Base-by-base conservation (phyloP, 768 basidiomycete species). In the Gelatoporia subvermispora region DNA sequence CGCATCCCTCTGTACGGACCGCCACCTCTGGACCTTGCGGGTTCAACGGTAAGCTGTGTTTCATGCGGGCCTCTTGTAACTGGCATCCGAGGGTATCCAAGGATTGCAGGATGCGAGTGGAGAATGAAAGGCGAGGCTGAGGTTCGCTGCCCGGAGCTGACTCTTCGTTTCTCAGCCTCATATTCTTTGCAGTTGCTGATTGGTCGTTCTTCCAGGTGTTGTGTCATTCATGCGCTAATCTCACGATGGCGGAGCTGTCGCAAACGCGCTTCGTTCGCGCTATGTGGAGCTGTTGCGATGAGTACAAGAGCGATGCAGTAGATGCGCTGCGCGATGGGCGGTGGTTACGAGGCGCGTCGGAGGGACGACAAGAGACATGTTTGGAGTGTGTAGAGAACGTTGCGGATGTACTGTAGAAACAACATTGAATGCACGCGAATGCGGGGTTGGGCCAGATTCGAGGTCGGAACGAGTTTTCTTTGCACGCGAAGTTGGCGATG, bases 91-190 rank as follows among this genome's bases (percentile, higher is more conserved):
- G 25, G 41, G 37, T 41, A 21, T 39, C 16, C 15, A 2, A 2
- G 13, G 11, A 48, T 17, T 37, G 80, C 57, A 59, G 85, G 88
- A 75, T 81, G 83, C 69, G 82, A 55, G 70, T 88, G 88, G 72
- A 72, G 87, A 85, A 59, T 68, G 76, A 73, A 91, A 91, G 88
- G 88, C 88, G 88, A 91, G 88, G 78, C 88, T 86, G 88, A 90
- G 83, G 72, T 47, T 23, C 18, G 28, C 28, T 15, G 28, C 5
- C 28, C 28, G 13, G 28, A 31, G 28, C 28, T 13, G 13, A 13
- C 28, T 46, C 40, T 2, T 22, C 20, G 35, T 4, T 17, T 35
- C n/a, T 17, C 28, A 9, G 22, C 8, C 18, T 18, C 25, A 21
- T 15, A 22, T 2, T 36, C 24, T 34, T 17, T 48, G 16, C 31